Conservation (phyloP, 768 basidiomycete genomes). For the Naganishia randhawae region DNA sequence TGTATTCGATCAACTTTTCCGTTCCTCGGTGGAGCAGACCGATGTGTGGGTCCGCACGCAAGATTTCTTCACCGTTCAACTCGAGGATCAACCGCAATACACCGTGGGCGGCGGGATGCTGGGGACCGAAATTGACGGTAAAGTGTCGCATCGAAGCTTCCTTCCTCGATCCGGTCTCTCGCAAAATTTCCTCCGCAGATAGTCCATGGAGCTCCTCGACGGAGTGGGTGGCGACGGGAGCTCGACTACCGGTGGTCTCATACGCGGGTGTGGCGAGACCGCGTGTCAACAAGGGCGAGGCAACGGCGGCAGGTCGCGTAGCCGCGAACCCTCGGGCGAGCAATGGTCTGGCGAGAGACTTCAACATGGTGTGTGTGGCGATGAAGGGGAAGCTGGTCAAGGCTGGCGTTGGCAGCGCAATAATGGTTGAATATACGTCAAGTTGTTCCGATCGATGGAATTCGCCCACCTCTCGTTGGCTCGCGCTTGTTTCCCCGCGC, state of each 20-base stretch:
- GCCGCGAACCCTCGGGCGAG: slow-evolving; percentile 16
- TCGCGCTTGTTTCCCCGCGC: background rate
- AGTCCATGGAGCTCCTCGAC: slow-evolving; percentile 64
- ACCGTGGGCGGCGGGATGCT: slow-evolving; percentile 98
- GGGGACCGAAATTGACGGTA: slow-evolving; percentile 96
- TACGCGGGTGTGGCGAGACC: slow-evolving; percentile 22
- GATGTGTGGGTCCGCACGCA: slow-evolving; percentile 62
- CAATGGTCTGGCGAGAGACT: slow-evolving; percentile 22
- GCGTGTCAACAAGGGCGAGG: background rate
- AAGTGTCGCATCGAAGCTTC: slow-evolving; percentile 88
- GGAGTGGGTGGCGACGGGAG: slow-evolving; percentile 41
- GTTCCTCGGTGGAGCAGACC: slow-evolving; percentile 95
- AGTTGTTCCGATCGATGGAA: background rate
- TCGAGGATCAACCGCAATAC: slow-evolving; percentile 96
- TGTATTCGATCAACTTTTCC: slow-evolving; percentile 98
- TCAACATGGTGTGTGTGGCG: slow-evolving; percentile 8
- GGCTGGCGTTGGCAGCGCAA: background rate
- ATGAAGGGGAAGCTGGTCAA: background rate
- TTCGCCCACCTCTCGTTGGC: slow-evolving; percentile 19
- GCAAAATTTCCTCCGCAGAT: slow-evolving; percentile 72
- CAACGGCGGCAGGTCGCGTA: background rate
- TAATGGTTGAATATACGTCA: background rate
- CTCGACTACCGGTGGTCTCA: slow-evolving; percentile 9
- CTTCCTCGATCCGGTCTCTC: slow-evolving; percentile 65
- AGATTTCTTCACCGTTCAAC: slow-evolving; percentile 76